Base-by-base conservation (phyloP, 768 basidiomycete genomes). In the Psilocybe cyanescens region DNA sequence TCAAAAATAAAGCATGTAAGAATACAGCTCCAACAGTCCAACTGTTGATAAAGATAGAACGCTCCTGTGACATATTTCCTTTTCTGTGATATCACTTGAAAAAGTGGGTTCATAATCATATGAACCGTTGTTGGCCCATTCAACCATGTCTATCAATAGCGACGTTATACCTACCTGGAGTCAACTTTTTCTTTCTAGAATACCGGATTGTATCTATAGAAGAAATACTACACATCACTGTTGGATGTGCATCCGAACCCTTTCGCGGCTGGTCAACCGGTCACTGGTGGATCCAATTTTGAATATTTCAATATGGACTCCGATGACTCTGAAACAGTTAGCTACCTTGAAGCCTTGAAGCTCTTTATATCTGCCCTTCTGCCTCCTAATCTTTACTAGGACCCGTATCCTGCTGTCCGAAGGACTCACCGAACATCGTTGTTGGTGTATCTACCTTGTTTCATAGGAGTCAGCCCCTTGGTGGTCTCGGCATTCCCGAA, bases 401-500 rank as follows among this genome's bases (percentile, higher is more conserved):
- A n/a, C n/a, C 41, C 5, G 41, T 16, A 44, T 8, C n/a, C 41
- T 44, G 4, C 4, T 12, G n/a, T 17, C 16, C 51, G 19, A 35
- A 8, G 16, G 30, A 19, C 14, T 51, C 28, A 5, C 4, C 51
- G n/a, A 31, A 33, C n/a, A 9, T 35, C 31, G 33, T 53, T 39
- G 16, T 9, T 53, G 51, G 50, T 29, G 5, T 30, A 51, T 30
- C 28, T 19, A n/a, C 9, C 48, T 14, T 1, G n/a, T 17, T n/a
- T 19, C 30, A 30, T 4, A 11, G 31, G 31, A 53, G n/a, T 30
- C 12, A 28, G 8, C 54, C 17, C 1, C 44, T 45, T 44, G 28
- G 19, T 46, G 19, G 19, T 55, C 35, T 19, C 17, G 35, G 45
- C 12, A 52, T 41, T 57, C 60, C 55, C 53, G 53, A 24, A 45